A percentile compares a stretch with the other conserved stretches of the same genome.
Conservation (phyloP, 768 basidiomycete genomes). For the Lactifluus hygrophoroides region DNA sequence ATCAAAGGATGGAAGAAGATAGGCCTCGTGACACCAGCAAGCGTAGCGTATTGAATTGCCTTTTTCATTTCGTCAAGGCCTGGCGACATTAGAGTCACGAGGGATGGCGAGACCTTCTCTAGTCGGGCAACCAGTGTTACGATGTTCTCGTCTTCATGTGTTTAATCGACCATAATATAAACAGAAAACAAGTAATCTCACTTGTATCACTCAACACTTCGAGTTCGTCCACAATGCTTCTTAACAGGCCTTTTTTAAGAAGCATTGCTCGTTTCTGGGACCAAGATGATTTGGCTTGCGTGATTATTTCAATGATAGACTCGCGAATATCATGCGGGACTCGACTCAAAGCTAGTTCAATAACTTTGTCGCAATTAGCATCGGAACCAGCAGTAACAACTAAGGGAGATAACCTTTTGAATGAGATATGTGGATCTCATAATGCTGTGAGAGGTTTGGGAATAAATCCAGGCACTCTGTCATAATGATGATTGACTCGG, state of each 20-base stretch:
- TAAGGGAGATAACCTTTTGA: slow-evolving; percentile 46
- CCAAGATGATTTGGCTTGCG: slow-evolving; percentile 52
- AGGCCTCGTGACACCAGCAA: slow-evolving; percentile 54
- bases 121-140: slow-evolving; percentile 47
- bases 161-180: background rate
- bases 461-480: slow-evolving; percentile 62
- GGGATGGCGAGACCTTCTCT: slow-evolving; percentile 49
- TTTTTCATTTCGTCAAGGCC: slow-evolving; percentile 54
- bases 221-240: slow-evolving; percentile 63
- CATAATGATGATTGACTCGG: slow-evolving; percentile 64
- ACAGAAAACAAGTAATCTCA: slow-evolving; percentile 23
- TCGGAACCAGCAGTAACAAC: background rate
- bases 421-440: slow-evolving; percentile 75
- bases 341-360: slow-evolving; percentile 53
- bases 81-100: slow-evolving; percentile 41
- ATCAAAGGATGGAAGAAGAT: slow-evolving; percentile 68
- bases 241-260: slow-evolving; percentile 58
- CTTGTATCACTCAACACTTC: slow-evolving; percentile 60
- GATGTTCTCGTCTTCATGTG: slow-evolving; percentile 47
- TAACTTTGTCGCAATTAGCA: slow-evolving; percentile 37
- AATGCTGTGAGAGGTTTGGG: slow-evolving; percentile 56
- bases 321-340: slow-evolving; percentile 49
- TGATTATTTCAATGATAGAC: slow-evolving; percentile 56
- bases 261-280: slow-evolving; percentile 64
- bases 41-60: slow-evolving; percentile 48